Percentiles rank a stretch among this genome's conserved stretches.
Conservation (phyloP, 768 basidiomycete genomes). For the Strobilomyces echinocephalus region DNA sequence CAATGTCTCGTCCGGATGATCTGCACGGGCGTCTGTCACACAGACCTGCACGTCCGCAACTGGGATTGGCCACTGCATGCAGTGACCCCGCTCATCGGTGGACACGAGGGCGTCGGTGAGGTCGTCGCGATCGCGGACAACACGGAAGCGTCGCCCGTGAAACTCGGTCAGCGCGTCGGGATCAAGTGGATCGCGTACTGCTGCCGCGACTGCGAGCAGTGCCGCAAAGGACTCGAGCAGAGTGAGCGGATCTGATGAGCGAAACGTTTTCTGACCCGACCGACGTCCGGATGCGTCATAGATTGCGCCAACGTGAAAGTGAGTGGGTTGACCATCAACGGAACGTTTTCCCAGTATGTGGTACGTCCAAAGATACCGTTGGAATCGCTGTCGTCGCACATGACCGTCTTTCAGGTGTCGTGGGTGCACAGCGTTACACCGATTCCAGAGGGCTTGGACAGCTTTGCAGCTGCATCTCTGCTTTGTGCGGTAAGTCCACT, state of each 20-base stretch:
- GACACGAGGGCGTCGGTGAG: conserved; percentile 81
- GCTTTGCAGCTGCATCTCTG: conserved; percentile 66
- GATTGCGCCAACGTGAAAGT: conserved; percentile 57
- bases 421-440: conserved; percentile 71
- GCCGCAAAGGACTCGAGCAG: conserved; percentile 72
- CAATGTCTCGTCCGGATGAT: conserved; percentile 74
- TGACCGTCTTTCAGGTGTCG: conserved; percentile 43
- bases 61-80: conserved; percentile 80
- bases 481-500: conserved; percentile 57
- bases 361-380: conserved; percentile 29
- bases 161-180: conserved; percentile 76
- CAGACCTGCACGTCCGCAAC: conserved; percentile 69
- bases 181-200: conserved; percentile 78
- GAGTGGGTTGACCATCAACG: conserved; percentile 72
- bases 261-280: too few species aligned
- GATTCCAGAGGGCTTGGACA: conserved; percentile 66
- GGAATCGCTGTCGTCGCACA: not conserved
- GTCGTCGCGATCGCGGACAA: conserved; percentile 75
- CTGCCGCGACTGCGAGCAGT: conserved; percentile 73
- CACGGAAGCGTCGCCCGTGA: conserved; percentile 55
- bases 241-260: conserved; percentile 37
- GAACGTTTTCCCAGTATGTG: conserved; percentile 70
- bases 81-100: conserved; percentile 65
- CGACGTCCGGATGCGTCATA: conserved; percentile 15
- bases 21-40: conserved; percentile 83